Evolutionary conservation across 768 basidiomycete genomes (phyloP).

Genomic region (Cubamyces sp.): DNA sequence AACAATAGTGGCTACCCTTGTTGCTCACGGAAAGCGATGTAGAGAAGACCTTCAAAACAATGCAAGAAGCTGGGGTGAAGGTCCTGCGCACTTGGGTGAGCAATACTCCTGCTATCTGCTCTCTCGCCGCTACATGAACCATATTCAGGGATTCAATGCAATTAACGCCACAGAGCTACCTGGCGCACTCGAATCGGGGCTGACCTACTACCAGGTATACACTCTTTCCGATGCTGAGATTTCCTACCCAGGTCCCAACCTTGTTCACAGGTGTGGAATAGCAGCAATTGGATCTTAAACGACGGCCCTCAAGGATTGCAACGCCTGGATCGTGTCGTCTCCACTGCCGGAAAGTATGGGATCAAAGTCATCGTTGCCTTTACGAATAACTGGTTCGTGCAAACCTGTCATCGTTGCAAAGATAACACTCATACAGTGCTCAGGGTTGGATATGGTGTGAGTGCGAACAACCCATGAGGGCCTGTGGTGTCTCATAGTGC

Average conservation of each 20-base stretch:
- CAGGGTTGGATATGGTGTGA: constrained; percentile 62
- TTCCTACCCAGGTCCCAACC: background rate
- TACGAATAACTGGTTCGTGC: constrained; percentile 55
- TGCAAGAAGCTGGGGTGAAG: constrained; percentile 52
- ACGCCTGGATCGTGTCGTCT: constrained; percentile 54
- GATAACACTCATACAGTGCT: background rate
- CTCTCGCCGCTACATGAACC: background rate
- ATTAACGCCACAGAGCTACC: constrained; percentile 47
- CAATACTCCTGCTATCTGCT: background rate
- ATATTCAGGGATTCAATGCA: constrained; percentile 44
- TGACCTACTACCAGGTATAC: constrained; percentile 54
- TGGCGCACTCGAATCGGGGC: constrained; percentile 43
- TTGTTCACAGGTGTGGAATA: constrained; percentile 50
- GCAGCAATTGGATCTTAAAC: constrained; percentile 51
- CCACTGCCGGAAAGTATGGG: constrained; percentile 51
- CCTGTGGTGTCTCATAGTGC: background rate
- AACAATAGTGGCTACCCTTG: constrained; percentile 55
- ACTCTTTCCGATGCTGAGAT: background rate
- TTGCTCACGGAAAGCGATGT: constrained; percentile 52
- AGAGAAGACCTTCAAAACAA: constrained; percentile 50
- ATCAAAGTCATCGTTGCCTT: constrained; percentile 57
- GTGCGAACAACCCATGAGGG: constrained; percentile 10
- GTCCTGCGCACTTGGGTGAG: constrained; percentile 59
- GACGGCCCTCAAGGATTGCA: constrained; percentile 57
- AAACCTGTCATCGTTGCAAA: background rate